Evolutionary conservation across 2,329 filamentous ascomycete genomes (phyloP).

Genomic region (Microdochium trichocladiopsis): DNA sequence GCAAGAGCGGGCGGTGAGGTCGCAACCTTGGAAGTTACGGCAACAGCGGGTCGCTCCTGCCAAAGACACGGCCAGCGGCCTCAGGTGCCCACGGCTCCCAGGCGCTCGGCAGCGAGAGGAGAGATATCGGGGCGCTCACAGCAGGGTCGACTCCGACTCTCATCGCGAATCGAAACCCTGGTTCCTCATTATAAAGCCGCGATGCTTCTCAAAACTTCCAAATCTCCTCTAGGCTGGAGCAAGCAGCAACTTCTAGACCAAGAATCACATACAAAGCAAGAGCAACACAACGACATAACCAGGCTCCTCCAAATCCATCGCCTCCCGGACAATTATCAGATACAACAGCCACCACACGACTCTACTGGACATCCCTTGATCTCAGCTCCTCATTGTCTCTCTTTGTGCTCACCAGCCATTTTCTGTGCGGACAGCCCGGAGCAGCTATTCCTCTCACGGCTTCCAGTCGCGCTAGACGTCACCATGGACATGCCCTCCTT

Average conservation of each 20-base stretch:
- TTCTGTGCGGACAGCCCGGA: background rate
- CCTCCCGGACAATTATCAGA: background rate
- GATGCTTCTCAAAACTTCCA: background rate
- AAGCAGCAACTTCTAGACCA: background rate
- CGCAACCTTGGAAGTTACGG: background rate
- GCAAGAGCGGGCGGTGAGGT: background rate
- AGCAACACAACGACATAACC: background rate
- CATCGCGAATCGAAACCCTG: background rate
- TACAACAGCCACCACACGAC: background rate
- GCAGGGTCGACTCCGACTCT: background rate
- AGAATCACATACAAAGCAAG: background rate
- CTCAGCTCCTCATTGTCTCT: background rate
- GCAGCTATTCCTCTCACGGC: background rate
- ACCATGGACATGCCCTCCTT: background rate
- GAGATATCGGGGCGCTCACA: background rate
- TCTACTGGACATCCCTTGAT: background rate
- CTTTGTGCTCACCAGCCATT: background rate
- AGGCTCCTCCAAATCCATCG: background rate
- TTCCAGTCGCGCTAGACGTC: background rate
- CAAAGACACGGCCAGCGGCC: background rate
- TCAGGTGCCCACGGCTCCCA: background rate
- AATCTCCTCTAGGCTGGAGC: background rate
- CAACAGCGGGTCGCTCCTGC: background rate
- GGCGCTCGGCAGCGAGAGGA: background rate
- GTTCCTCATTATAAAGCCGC: background rate